Percentiles rank a stretch among this genome's conserved stretches.
Evolutionary conservation across 352 stramenopile genomes (phyloP).

Genomic region (Globisporangium lucens): DNA sequence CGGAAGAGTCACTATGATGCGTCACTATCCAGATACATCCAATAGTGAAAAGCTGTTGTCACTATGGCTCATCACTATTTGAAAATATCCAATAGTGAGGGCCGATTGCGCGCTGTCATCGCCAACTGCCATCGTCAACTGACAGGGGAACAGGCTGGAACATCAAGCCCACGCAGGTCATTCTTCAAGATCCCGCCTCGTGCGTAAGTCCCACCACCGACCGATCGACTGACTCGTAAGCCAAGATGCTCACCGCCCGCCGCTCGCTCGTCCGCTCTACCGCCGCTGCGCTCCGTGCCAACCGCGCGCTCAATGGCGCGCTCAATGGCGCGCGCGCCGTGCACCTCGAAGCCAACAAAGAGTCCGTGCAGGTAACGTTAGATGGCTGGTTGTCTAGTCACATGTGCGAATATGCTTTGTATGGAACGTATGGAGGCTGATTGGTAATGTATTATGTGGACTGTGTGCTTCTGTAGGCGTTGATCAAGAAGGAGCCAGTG

Average conservation of each 20-base stretch:
- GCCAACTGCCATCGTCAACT: background rate
- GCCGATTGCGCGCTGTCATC: constrained; percentile 5
- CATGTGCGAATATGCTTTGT: background rate
- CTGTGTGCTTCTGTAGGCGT: constrained; percentile 25
- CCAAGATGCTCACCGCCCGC: constrained; percentile 13
- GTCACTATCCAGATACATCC: background rate
- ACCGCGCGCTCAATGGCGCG: constrained; percentile 16
- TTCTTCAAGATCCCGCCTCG: constrained; percentile 6
- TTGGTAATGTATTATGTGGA: background rate
- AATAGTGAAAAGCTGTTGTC: background rate
- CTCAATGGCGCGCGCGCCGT: constrained; percentile 32
- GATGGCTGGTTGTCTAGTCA: background rate
- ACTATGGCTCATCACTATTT: background rate
- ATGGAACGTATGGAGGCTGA: background rate
- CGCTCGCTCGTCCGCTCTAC: constrained; percentile 3
- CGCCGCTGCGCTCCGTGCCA: constrained; percentile 11
- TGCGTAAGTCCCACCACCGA: background rate
- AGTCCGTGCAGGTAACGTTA: constrained; percentile 47
- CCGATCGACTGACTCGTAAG: background rate
- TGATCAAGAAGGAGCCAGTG: constrained; percentile 62
- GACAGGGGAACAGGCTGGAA: background rate
- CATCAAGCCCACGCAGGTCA: constrained; percentile 10
- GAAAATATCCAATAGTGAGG: constrained; percentile 4
- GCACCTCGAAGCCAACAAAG: constrained; percentile 58
- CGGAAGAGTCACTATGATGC: background rate